Percentiles rank a stretch among this genome's conserved stretches.
Conservation (phyloP, 1,284 basidiomycete genomes). For the Testicularia cyperi region DNA sequence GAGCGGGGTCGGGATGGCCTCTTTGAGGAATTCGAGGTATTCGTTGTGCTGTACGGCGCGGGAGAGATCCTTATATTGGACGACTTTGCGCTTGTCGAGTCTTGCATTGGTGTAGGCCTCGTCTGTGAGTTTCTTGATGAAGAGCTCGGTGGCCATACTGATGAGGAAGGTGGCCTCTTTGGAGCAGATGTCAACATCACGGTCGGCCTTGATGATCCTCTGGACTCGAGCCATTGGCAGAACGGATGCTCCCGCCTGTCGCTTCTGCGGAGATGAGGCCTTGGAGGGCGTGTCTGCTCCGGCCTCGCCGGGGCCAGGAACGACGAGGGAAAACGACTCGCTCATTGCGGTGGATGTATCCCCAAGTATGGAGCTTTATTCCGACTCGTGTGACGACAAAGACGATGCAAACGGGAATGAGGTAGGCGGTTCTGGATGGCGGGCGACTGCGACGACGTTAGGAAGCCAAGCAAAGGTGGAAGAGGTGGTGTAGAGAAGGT, state of each 20-base stretch:
- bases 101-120: slow-evolving; percentile 47
- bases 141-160: slow-evolving; percentile 47
- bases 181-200: slow-evolving; percentile 51
- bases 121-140: slow-evolving; percentile 45
- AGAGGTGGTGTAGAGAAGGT: too few species aligned
- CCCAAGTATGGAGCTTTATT: too few species aligned
- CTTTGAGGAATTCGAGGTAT: slow-evolving; percentile 43
- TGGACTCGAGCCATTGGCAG: slow-evolving; percentile 44
- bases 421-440: too few species aligned
- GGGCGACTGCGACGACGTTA: too few species aligned
- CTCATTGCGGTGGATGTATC: too few species aligned
- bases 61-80: slow-evolving; percentile 50
- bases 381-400: too few species aligned
- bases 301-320: too few species aligned
- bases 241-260: slow-evolving; percentile 26
- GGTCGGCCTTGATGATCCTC: slow-evolving; percentile 54
- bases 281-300: too few species aligned
- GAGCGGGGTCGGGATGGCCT: slow-evolving; percentile 40
- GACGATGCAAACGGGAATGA: too few species aligned
- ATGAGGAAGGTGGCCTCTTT: slow-evolving; percentile 52
- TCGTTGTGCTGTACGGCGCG: slow-evolving; percentile 45
- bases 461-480: too few species aligned
- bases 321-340: too few species aligned
- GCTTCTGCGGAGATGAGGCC: too few species aligned
- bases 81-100: slow-evolving; percentile 46